A percentile compares a stretch with the other conserved stretches of the same genome.
phyloP scores from a whole-genome alignment of 495 filamentous ascomycete genomes.

The Podospora bellae-mahoneyi region DNA sequence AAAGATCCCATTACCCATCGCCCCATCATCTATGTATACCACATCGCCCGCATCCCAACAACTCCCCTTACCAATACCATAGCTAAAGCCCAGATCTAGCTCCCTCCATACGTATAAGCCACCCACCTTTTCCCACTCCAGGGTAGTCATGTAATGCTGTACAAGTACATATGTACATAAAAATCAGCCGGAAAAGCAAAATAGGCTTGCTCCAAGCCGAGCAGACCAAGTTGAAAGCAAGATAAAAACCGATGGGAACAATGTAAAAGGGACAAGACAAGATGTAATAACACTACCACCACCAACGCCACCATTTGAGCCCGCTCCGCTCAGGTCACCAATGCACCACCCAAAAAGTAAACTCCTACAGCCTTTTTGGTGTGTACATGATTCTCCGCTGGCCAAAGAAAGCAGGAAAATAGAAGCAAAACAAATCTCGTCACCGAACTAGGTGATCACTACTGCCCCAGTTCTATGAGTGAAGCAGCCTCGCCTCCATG shows the following conservation, averaged over 20 bases:
- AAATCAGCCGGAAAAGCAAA: background rate
- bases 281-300: no score
- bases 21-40: background rate
- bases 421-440: background rate
- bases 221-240: background rate
- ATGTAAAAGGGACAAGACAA: no score
- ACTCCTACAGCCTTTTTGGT: background rate
- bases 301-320: no score
- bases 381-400: background rate
- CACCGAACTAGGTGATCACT: background rate
- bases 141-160: background rate
- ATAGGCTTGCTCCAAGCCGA: background rate
- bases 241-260: background rate
- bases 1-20: background rate
- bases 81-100: background rate
- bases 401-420: background rate
- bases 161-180: background rate
- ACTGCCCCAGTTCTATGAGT: slow-evolving; percentile 18
- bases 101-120: background rate
- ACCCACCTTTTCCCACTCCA: background rate
- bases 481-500: slow-evolving; percentile 16
- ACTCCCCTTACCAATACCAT: background rate
- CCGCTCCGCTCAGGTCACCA: no score
- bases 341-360: no score
- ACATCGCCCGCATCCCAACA: background rate